Conservation (phyloP, 768 basidiomycete genomes). For the Naematelia encephala region DNA sequence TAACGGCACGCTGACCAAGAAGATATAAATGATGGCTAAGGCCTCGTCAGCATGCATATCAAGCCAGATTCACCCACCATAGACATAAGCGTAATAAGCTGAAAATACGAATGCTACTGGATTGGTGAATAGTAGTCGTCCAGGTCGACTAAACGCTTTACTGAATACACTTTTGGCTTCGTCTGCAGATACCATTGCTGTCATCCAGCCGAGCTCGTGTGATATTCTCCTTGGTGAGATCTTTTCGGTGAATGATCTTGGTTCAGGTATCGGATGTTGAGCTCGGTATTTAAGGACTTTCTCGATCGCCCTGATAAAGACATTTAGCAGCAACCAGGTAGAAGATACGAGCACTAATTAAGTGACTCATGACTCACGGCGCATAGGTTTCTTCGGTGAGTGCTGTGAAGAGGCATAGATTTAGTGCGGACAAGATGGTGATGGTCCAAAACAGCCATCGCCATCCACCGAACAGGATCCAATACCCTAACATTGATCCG, state of each 20-base stretch:
- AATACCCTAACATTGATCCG: conserved; percentile 42
- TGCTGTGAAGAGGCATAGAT: conserved; percentile 25
- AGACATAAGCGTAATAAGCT: conserved; percentile 44
- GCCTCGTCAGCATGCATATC: conserved; percentile 3
- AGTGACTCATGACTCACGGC: conserved; percentile 25
- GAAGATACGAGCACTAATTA: background rate
- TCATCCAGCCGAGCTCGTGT: conserved; percentile 40
- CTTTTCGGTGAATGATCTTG: conserved; percentile 3
- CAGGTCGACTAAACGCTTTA: conserved; percentile 39
- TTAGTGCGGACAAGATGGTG: conserved; percentile 30
- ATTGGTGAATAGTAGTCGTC: conserved; percentile 39
- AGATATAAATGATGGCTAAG: conserved; percentile 40
- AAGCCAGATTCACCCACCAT: conserved; percentile 24
- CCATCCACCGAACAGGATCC: conserved; percentile 39
- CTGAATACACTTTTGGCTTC: conserved; percentile 32
- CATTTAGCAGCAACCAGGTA: background rate
- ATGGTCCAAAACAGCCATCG: conserved; percentile 40
- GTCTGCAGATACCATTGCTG: conserved; percentile 33
- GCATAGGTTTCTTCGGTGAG: conserved; percentile 43
- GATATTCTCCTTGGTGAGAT: conserved; percentile 17
- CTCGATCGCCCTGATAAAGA: conserved; percentile 26
- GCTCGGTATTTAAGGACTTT: conserved; percentile 34
- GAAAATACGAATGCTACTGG: conserved; percentile 41
- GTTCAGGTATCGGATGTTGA: conserved; percentile 14
- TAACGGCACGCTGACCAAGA: conserved; percentile 39